Evolutionary conservation across 1,284 basidiomycete genomes (phyloP), one percentile per base, ranked within the genome.

Genomic region (Cryptococcus sp.): DNA sequence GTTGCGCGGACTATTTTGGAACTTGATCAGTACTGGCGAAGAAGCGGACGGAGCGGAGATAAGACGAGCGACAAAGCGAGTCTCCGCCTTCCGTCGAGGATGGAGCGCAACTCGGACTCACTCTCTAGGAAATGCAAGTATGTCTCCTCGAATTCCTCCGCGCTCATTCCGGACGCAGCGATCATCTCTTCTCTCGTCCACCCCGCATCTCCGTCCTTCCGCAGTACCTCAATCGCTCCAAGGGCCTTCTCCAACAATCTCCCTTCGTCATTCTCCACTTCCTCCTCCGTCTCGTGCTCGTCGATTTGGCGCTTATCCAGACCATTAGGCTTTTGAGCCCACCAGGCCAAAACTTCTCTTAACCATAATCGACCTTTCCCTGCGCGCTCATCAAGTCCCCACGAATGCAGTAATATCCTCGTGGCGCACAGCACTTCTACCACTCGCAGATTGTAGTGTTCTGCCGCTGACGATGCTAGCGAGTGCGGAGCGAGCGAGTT

Each of bases 401-500:
- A 82, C 5, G 80, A 74, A 25, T 81, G 81, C 0, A 86, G 85
- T 13, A 94, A 83, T 6, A 91, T 81, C 16, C 88, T 83, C 0
- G 91, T 89, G 2, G 86, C 88, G 52, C 86, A 87, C 27, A 91
- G 85, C 0, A 87, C 89, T 77, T 94, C 92, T 19, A 93, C 88
- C 20, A 92, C 90, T 20, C 91, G 88, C 38, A 94, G 82, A 74
- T 94, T 94, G 81, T 93, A 93, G 47, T 86, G 83, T 51, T 82
- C 85, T 63, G 88, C 88, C 2, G 90, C 87, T 45, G 85, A 85
- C 60, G 88, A 83, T 3, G 86, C 85, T 75, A 93, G 92, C 70
- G 91, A 87, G 35, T 88, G 86, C n/a, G 88, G 85, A 30, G 91
- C 86, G 41, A 91, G 84, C 17, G 89, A 90, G 79, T 93, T 91